These are phyloP conservation scores for Ganoderma meredithae DNA, from an alignment of 1,284 basidiomycete species.

Conservation along the genomic window DNA sequence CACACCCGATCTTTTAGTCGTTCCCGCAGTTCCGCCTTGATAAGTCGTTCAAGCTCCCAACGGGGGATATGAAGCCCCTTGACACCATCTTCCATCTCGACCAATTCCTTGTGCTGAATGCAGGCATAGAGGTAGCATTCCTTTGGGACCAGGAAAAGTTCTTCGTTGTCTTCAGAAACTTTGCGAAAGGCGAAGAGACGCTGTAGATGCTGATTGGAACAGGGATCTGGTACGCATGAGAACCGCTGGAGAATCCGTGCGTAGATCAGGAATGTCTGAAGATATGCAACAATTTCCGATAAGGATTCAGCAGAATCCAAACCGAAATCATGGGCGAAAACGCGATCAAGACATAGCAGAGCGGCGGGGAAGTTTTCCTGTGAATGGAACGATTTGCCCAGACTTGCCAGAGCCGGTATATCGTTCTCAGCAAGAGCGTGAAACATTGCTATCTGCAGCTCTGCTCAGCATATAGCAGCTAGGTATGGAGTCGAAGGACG, in stretches of 20 bases:
- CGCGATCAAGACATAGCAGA: conserved; percentile 50
- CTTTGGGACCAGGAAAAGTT: conserved; percentile 36
- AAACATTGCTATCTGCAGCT: conserved; percentile 49
- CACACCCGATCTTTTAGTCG: conserved; percentile 43
- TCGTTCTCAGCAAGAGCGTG: conserved; percentile 42
- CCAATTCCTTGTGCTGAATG: background rate
- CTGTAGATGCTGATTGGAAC: conserved; percentile 34
- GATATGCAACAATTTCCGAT: conserved; percentile 38
- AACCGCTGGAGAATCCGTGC: conserved; percentile 43
- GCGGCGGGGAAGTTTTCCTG: conserved; percentile 42
- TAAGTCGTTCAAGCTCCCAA: conserved; percentile 28
- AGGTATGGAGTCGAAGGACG: background rate
- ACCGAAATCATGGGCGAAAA: conserved; percentile 37
- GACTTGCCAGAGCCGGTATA: conserved; percentile 35
- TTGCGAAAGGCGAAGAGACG: conserved; percentile 49
- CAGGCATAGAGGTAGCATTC: conserved; percentile 34
- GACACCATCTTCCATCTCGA: conserved; percentile 5
- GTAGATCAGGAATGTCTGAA: conserved; percentile 49
- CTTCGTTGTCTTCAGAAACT: conserved; percentile 32
- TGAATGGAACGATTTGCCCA: conserved; percentile 40
- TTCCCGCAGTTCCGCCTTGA: conserved; percentile 36
- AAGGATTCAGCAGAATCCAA: conserved; percentile 30
- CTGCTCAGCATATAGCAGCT: background rate
- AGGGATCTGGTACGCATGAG: conserved; percentile 41
- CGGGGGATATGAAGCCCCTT: conserved; percentile 20